Evolutionary conservation across 169 alveolate genomes (phyloP).

Genomic region (Miamiensis avidus): DNA sequence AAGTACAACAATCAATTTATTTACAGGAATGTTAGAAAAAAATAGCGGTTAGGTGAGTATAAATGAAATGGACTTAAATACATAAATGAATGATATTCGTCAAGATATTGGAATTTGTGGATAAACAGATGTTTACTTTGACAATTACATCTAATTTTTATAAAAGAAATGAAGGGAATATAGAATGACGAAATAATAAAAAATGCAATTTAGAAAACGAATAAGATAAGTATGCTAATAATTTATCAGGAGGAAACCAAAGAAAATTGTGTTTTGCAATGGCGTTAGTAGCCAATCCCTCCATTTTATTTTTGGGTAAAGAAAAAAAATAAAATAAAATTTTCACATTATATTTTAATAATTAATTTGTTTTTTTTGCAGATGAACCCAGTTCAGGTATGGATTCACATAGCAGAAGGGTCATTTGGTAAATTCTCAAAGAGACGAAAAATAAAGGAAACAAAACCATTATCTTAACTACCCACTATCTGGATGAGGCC

Average conservation of each 20-base stretch:
- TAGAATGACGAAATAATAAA: constrained; percentile 39
- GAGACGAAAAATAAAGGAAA: constrained; percentile 40
- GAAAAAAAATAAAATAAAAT: too few relatives aligned
- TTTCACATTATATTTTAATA: too few relatives aligned
- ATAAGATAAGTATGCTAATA: constrained; percentile 51
- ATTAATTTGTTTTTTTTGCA: constrained; percentile 51
- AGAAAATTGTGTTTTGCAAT: constrained; percentile 84
- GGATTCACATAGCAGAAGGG: constrained; percentile 84
- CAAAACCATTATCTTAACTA: constrained; percentile 77
- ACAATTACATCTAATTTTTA: constrained; percentile 57
- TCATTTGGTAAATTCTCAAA: constrained; percentile 83
- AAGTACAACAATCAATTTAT: constrained; percentile 81
- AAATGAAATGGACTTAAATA: constrained; percentile 58
- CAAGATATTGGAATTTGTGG: constrained; percentile 78
- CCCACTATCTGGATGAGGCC: constrained; percentile 91
- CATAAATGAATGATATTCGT: constrained; percentile 60
- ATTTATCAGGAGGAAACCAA: constrained; percentile 85
- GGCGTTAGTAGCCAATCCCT: constrained; percentile 75
- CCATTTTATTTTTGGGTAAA: constrained; percentile 66
- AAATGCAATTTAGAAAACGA: constrained; percentile 62
- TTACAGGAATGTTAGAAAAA: constrained; percentile 73
- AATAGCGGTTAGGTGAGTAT: constrained; percentile 67
- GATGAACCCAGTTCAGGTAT: constrained; percentile 93
- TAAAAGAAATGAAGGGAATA: constrained; percentile 72
- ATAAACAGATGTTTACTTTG: constrained; percentile 81